Evolutionary conservation across 78 protist genomes (phyloP).

Genomic region (Dictyostelium firmibasis): DNA sequence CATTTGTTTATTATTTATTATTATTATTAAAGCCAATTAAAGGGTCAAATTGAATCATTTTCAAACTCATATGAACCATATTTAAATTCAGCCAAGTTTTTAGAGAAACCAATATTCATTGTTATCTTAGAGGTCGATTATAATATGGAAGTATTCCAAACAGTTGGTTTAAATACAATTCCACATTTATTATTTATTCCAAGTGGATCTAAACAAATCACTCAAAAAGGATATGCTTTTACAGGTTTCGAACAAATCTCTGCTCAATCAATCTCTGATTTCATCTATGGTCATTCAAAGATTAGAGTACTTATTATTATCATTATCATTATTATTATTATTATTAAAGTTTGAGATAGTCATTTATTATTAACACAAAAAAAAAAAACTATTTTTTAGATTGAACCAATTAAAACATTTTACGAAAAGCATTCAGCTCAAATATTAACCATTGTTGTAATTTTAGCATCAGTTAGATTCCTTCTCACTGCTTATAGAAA

Average conservation of each 20-base stretch:
- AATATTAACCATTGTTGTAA: not conserved
- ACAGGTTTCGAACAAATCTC: not conserved
- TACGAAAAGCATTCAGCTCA: slow-evolving; percentile 7
- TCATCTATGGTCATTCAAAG: not conserved
- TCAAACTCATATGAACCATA: not conserved
- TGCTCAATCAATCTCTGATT: not conserved
- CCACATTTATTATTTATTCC: slow-evolving; percentile 48
- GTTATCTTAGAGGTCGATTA: slow-evolving; percentile 19
- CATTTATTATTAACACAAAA: not conserved
- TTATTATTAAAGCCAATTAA: not conserved
- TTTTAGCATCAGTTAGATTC: slow-evolving; percentile 13
- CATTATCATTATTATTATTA: not conserved
- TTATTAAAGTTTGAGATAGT: no score
- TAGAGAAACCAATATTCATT: slow-evolving; percentile 33
- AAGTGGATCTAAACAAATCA: slow-evolving; percentile 5
- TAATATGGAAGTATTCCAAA: slow-evolving; percentile 12
- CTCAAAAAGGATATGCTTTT: not conserved
- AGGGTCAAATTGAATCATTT: not conserved
- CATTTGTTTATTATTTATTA: no score
- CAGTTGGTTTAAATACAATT: slow-evolving; percentile 7
- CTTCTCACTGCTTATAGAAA: not conserved
- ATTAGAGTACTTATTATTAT: not conserved
- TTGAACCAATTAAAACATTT: slow-evolving; percentile 28
- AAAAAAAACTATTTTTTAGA: not conserved
- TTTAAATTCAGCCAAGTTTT: slow-evolving; percentile 11